Base-by-base conservation (phyloP, 192 early-diverging fungal species). In the Mycoemilia scoparia region DNA sequence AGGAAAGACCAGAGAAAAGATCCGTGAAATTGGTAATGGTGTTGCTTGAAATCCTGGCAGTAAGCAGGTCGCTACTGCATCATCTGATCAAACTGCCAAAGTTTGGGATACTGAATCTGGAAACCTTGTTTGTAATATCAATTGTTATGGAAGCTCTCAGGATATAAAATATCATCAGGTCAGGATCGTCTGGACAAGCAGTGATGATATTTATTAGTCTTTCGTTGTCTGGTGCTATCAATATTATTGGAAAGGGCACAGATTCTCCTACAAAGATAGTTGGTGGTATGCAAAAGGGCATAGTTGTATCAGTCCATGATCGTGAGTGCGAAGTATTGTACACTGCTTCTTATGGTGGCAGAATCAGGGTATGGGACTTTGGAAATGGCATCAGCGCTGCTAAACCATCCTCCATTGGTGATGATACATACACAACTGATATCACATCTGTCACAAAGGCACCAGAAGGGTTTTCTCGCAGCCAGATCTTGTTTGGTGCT, bases 271-370 rank as follows among this genome's bases (percentile, higher is more conserved):
- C 53, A 17, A 34, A 28, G 9, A 44, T 41, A 14, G 33, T 65
- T 10, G 45, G 74, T 51, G 89, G 89, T 7, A 86, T 89, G 50
- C 71, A 74, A 53, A 76, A 78, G 45, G 70, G 73, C 7, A 87
- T 92, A 32, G 51, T 51, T 5, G 77, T 79, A 3, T 46, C 92
- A 19, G 61, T 79, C 2, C 48, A 65, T 1, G 43, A 49, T 4
- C 46, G 61, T 13, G n/a, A n/a, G n/a, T n/a, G n/a, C n/a, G n/a
- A n/a, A n/a, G 76, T 71, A 1, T 57, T 97, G 21, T 82, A 69
- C 51, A 84, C 85, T 7, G 92, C 83, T 24, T 80, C 76, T 37
- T 92, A 92, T 51, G 92, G 93, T 49, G 92, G 92, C 5, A 69
- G 72, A n/a, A 69, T 90, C n/a, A 72, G 70, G 51, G 36, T 56